These are phyloP conservation scores for Phytophthora kernoviae DNA, from an alignment of 352 stramenopile species.

Conservation along the genomic window DNA sequence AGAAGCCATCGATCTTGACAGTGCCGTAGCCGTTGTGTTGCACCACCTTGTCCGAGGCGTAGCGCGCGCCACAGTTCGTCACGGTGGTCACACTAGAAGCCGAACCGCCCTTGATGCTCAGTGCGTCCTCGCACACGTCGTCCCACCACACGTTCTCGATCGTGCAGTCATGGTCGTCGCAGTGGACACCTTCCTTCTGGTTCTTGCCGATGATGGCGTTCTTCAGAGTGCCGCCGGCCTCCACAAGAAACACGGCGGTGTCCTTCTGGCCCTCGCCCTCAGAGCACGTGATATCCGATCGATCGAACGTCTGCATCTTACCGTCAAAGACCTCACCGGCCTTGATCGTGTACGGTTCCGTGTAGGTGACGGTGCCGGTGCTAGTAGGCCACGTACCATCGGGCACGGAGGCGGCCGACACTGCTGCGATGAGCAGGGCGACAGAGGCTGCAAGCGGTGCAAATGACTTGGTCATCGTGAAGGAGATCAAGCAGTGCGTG, in stretches of 20 bases:
- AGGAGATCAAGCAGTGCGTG: background rate
- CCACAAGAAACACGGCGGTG: background rate
- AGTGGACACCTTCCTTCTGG: slow-evolving; percentile 1
- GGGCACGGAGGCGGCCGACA: background rate
- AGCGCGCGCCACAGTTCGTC: background rate
- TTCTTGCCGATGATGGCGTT: slow-evolving; percentile 2
- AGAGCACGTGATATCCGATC: background rate
- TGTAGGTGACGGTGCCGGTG: background rate
- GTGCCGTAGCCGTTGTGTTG: slow-evolving; percentile 1
- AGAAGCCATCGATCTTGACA: slow-evolving; percentile 1
- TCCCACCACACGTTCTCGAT: slow-evolving; percentile 3
- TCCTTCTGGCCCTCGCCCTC: background rate
- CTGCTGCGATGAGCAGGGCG: background rate
- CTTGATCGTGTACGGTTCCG: background rate
- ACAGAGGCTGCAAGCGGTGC: background rate
- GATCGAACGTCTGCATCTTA: slow-evolving; percentile 1
- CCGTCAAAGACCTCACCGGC: slow-evolving; percentile 2
- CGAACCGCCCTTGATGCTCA: background rate
- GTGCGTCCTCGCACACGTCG: slow-evolving; percentile 1
- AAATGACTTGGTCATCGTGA: background rate
- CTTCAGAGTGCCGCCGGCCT: background rate
- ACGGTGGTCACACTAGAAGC: slow-evolving; percentile 2
- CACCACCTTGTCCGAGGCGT: background rate
- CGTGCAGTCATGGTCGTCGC: slow-evolving; percentile 1
- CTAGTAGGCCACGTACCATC: background rate